A percentile compares a stretch with the other conserved stretches of the same genome.
Evolutionary conservation across 768 basidiomycete genomes (phyloP).

Genomic region (Mycena haematopus): DNA sequence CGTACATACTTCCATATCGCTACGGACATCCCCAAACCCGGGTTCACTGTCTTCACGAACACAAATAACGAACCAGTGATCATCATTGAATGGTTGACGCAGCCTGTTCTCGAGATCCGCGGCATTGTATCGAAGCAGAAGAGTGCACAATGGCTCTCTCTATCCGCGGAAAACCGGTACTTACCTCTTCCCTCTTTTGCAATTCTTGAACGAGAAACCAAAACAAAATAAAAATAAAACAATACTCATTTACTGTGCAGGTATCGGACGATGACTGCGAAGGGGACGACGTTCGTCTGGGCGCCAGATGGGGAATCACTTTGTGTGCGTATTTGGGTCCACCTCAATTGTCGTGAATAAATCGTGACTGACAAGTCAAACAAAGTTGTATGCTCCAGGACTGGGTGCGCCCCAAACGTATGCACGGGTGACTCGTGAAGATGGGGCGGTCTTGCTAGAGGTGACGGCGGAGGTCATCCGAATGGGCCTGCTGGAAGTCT

Average conservation of each 20-base stretch:
- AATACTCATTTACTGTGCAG: background rate
- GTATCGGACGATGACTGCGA: background rate
- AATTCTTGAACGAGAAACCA: no score
- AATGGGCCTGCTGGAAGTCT: slow-evolving; percentile 51
- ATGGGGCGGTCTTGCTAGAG: background rate
- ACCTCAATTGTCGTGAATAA: background rate
- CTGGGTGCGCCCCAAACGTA: background rate
- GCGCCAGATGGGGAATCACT: slow-evolving; percentile 1
- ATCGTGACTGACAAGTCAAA: background rate
- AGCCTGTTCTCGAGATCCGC: background rate
- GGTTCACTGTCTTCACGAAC: background rate
- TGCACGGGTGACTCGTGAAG: slow-evolving; percentile 2
- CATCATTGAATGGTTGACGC: background rate
- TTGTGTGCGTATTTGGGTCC: background rate
- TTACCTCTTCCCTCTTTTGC: no score
- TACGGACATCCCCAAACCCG: background rate
- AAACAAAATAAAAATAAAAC: background rate
- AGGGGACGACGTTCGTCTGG: slow-evolving; percentile 1
- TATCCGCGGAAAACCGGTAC: background rate
- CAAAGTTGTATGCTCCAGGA: background rate
- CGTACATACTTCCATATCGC: background rate
- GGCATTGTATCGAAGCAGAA: background rate
- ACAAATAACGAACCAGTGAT: background rate
- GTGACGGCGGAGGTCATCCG: slow-evolving; percentile 53
- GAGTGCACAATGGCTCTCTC: background rate